These are phyloP conservation scores for Saccharomyces kudriavzevii DNA, from an alignment of 805 yeast species.

Conservation along the genomic window DNA sequence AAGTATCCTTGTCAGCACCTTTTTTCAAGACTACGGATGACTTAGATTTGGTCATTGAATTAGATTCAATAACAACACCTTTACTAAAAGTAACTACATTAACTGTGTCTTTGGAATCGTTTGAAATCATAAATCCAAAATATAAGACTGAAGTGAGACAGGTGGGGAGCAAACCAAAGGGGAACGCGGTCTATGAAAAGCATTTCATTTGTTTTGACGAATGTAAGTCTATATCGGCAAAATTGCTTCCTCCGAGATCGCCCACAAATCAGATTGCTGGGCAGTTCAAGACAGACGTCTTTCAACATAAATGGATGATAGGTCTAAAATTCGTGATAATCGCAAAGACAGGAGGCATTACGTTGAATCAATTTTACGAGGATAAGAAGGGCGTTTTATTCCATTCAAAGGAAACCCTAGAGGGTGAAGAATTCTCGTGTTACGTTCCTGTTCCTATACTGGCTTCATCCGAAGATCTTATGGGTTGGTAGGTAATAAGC, in stretches of 20 bases:
- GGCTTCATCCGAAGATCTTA: conserved; percentile 40
- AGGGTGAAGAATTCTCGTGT: conserved; percentile 37
- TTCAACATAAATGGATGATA: conserved; percentile 34
- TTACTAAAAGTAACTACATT: conserved; percentile 34
- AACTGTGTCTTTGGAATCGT: conserved; percentile 28
- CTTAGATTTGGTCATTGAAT: conserved; percentile 34
- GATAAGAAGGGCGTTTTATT: conserved; percentile 32
- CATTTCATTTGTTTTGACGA: conserved; percentile 29
- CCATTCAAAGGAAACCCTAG: conserved; percentile 30
- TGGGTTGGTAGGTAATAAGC: conserved; percentile 34
- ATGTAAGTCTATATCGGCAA: conserved; percentile 21
- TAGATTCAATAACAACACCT: conserved; percentile 20
- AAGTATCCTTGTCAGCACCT: conserved; percentile 33
- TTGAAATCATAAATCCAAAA: conserved; percentile 31
- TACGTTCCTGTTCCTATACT: conserved; percentile 39
- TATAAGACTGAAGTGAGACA: conserved; percentile 15
- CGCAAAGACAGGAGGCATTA: conserved; percentile 12
- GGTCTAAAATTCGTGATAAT: conserved; percentile 32
- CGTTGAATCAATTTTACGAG: conserved; percentile 24
- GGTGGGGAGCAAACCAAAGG: conserved; percentile 11
- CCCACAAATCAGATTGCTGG: conserved; percentile 31
- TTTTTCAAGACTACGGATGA: conserved; percentile 40
- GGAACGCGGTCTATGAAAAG: conserved; percentile 22
- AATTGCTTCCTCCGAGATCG: conserved; percentile 26
- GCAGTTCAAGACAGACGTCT: conserved; percentile 35